Percentiles rank a stretch among this genome's conserved stretches.
phyloP scores from a whole-genome alignment of 163 green algal genomes.

The Smithsoniella earleae region DNA sequence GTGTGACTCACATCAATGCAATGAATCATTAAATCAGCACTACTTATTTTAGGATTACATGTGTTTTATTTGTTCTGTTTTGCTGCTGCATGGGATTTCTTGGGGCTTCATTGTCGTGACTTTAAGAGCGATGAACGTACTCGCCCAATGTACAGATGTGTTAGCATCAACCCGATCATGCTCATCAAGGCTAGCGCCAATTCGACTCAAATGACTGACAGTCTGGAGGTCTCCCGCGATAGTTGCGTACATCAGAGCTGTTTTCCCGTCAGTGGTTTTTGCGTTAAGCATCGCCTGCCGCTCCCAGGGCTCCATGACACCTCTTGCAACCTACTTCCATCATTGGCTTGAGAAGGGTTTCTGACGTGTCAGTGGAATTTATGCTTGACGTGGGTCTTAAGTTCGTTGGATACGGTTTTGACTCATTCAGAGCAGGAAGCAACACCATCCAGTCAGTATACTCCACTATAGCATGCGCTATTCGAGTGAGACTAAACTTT shows the following conservation, averaged over 20 bases:
- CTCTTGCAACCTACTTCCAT: neutral
- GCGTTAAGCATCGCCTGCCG: slow-evolving; percentile 15
- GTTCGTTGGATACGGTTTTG: neutral
- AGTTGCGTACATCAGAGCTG: neutral
- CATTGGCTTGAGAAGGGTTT: neutral
- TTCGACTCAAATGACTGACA: neutral
- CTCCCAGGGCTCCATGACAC: slow-evolving; percentile 19
- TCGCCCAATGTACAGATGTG: slow-evolving; percentile 4
- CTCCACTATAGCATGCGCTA: slow-evolving; percentile 19
- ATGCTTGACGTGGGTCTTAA: neutral
- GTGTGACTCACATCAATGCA: neutral
- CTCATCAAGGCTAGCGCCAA: neutral
- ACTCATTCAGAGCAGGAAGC: neutral
- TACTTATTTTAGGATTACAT: too few species aligned
- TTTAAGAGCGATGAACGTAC: neutral
- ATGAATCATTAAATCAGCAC: neutral
- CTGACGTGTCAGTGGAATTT: neutral
- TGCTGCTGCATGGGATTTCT: neutral
- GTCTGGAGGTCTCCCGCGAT: slow-evolving; percentile 16
- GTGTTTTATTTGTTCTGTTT: neutral
- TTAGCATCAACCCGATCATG: neutral
- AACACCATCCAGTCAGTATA: slow-evolving; percentile 30
- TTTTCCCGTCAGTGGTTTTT: slow-evolving; percentile 16
- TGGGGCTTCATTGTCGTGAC: neutral
- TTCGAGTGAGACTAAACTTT: neutral